These are phyloP conservation scores for Furcasterigmium furcatum DNA, from an alignment of 2,329 filamentous ascomycete genomes.

Conservation along the genomic window DNA sequence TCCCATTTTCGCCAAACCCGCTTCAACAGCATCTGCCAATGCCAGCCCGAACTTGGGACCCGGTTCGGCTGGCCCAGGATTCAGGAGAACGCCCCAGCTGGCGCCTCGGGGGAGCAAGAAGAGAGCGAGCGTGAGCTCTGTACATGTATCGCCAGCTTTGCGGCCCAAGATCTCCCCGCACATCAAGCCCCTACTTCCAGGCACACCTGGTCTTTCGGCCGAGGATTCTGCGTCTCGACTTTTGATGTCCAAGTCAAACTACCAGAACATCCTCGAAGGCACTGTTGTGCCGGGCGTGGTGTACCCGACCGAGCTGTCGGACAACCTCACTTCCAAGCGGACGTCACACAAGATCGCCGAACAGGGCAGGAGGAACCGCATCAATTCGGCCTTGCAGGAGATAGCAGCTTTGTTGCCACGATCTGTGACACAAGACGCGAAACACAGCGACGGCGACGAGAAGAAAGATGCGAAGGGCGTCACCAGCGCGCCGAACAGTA, in stretches of 20 bases:
- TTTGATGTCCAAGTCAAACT: conserved; percentile 92
- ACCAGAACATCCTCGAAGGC: conserved; percentile 94
- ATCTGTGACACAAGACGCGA: conserved; percentile 37
- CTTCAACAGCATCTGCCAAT: conserved; percentile 48
- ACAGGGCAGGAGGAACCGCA: conserved; percentile 90
- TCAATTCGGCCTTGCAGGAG: conserved; percentile 89
- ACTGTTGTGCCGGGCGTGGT: conserved; percentile 86
- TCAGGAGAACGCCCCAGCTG: conserved; percentile 52
- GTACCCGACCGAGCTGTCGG: conserved; percentile 87
- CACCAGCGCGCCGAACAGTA: conserved; percentile 68
- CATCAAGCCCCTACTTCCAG: conserved; percentile 86
- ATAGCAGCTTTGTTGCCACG: conserved; percentile 84
- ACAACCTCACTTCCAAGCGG: conserved; percentile 91
- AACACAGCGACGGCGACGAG: conserved; percentile 39
- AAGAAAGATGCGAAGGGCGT: conserved; percentile 41
- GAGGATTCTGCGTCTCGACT: conserved; percentile 68
- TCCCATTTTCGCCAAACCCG: conserved; percentile 38
- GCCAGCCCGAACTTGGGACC: conserved; percentile 65
- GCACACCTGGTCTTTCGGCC: conserved; percentile 42
- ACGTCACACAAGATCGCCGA: conserved; percentile 98
- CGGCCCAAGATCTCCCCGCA: conserved; percentile 88
- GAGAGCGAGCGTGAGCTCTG: conserved; percentile 65
- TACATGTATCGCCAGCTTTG: conserved; percentile 81
- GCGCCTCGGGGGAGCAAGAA: conserved; percentile 63
- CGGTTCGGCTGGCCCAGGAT: conserved; percentile 40